These are phyloP conservation scores for Quambalaria eucalypti DNA, from an alignment of 1,284 basidiomycete genomes.

Conservation along the genomic window DNA sequence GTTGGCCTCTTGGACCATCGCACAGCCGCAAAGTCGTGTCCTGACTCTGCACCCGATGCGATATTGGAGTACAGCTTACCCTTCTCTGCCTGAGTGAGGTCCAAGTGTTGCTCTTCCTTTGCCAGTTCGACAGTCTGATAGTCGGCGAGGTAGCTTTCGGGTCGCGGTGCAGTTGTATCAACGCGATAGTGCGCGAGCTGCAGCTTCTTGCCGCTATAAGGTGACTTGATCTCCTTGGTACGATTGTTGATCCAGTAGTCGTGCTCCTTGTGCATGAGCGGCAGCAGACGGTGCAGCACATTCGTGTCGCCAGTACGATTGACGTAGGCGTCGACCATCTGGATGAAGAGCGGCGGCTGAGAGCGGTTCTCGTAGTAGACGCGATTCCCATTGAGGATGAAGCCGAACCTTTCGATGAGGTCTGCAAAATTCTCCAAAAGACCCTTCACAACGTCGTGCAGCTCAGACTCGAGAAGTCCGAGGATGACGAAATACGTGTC, in stretches of 20 bases:
- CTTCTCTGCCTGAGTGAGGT: slow-evolving; percentile 52
- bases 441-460: slow-evolving; percentile 64
- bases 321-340: slow-evolving; percentile 65
- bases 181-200: slow-evolving; percentile 61
- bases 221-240: slow-evolving; percentile 63
- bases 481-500: slow-evolving; percentile 45
- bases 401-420: slow-evolving; percentile 89
- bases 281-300: slow-evolving; percentile 59
- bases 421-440: slow-evolving; percentile 53
- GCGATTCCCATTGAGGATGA: slow-evolving; percentile 83
- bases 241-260: slow-evolving; percentile 73
- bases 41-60: slow-evolving; percentile 75
- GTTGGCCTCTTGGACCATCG: slow-evolving; percentile 54
- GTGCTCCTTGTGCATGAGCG: slow-evolving; percentile 65
- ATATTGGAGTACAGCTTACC: slow-evolving; percentile 75
- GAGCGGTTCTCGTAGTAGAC: slow-evolving; percentile 75
- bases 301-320: slow-evolving; percentile 56
- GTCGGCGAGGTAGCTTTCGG: slow-evolving; percentile 63
- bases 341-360: slow-evolving; percentile 63
- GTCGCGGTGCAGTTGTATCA: slow-evolving; percentile 72
- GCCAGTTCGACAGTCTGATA: slow-evolving; percentile 58
- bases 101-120: slow-evolving; percentile 53
- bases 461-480: slow-evolving; percentile 68
- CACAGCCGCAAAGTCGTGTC: slow-evolving; percentile 48
- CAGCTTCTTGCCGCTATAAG: slow-evolving; percentile 61